phyloP scores from a whole-genome alignment of 345 rosid genomes.

The Ricinus communis region DNA sequence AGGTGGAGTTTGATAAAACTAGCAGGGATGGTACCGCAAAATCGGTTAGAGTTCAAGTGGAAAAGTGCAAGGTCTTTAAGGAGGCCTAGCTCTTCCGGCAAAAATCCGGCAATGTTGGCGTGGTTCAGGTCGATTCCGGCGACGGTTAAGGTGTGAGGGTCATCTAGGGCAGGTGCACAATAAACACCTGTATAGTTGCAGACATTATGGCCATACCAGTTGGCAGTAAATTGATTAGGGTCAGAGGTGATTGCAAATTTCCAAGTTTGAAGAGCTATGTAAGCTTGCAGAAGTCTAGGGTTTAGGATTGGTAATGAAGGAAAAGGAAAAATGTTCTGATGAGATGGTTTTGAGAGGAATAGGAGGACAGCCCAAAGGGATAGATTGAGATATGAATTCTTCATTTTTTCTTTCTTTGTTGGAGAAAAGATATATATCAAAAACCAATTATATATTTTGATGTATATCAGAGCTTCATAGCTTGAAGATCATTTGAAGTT shows the following conservation, averaged over 20 bases:
- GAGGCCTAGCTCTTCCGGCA: constrained; percentile 70
- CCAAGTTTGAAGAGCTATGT: constrained; percentile 74
- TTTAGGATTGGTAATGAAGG: constrained; percentile 32
- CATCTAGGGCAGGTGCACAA: constrained; percentile 63
- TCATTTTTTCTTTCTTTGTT: constrained; percentile 32
- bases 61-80: constrained; percentile 73
- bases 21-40: constrained; percentile 52
- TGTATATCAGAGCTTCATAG: too few species aligned
- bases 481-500: neutral
- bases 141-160: constrained; percentile 51
- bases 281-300: constrained; percentile 65
- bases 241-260: constrained; percentile 62
- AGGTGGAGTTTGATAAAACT: constrained; percentile 42
- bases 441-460: too few species aligned
- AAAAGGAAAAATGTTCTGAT: constrained; percentile 20
- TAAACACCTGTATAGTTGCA: constrained; percentile 86
- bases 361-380: constrained; percentile 22
- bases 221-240: constrained; percentile 58
- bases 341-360: constrained; percentile 23
- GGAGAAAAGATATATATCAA: too few species aligned
- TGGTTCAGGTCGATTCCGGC: constrained; percentile 85
- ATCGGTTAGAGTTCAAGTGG: constrained; percentile 75
- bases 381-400: constrained; percentile 17
- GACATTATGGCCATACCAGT: constrained; percentile 85
- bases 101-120: constrained; percentile 60